Base-by-base conservation (phyloP, 139 green algal genomes). In the Ulvella scutata region DNA sequence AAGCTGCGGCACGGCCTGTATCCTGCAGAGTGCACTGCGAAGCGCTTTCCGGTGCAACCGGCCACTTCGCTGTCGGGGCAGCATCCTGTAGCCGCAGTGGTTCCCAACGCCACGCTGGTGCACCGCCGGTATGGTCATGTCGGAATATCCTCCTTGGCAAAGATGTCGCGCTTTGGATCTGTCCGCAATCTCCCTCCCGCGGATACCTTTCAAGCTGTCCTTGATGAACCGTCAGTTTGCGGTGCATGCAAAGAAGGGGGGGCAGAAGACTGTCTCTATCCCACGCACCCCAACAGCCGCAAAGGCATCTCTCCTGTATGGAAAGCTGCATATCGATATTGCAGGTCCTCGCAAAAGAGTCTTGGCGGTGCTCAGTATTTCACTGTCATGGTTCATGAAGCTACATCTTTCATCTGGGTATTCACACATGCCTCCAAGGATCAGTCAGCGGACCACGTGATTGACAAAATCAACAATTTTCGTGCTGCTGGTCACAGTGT, bases 41-140 rank as follows among this genome's bases (percentile, higher is more conserved):
- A 26, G n/a, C 51, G 17, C 10, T 31, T n/a, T n/a, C n/a, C n/a
- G n/a, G n/a, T n/a, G n/a, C n/a, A n/a, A n/a, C n/a, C n/a, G n/a
- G n/a, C n/a, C n/a, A n/a, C n/a, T n/a, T n/a, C n/a, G 13, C 6
- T 67, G n/a, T 67, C 51, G 33, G 51, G 33, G 31, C 51, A 67
- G 51, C 7, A 36, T 0, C 51, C 20, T 26, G 13, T 36, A 23
- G 17, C 51, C 4, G 51, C n/a, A n/a, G n/a, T n/a, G n/a, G n/a
- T 67, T 6, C 10, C 31, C 13, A 26, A 67, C 29, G 62, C 67
- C 4, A 44, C 40, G 28, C 40, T 77, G 43, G 72, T 43, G 73
- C 73, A 77, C 31, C 73, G 73, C 29, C 40, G 73, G 7, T 72
- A 38, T 36, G 73, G 43, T 33, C 73, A 77, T 51, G 26, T 72